Conservation (phyloP, 352 stramenopile species). For the Phytophthora pseudosyringae region DNA sequence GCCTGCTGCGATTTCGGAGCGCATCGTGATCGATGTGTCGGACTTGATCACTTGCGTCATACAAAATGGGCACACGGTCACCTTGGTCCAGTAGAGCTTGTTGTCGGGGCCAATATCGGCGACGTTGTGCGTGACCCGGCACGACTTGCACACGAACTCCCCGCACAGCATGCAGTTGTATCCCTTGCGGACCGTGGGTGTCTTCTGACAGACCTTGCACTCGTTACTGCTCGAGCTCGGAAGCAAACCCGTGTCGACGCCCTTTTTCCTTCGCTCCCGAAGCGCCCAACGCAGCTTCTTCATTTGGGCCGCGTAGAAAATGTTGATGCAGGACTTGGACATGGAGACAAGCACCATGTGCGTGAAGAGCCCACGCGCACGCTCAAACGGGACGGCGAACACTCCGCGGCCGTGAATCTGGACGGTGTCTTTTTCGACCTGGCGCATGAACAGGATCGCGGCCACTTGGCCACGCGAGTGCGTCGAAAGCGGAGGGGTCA, state of each 20-base stretch:
- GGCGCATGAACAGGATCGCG: constrained; percentile 29
- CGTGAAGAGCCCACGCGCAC: constrained; percentile 30
- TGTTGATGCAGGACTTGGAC: constrained; percentile 41
- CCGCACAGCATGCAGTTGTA: constrained; percentile 37
- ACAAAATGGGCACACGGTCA: constrained; percentile 39
- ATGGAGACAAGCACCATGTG: constrained; percentile 37
- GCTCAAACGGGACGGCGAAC: constrained; percentile 35
- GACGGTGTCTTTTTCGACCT: constrained; percentile 27
- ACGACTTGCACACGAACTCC: constrained; percentile 38
- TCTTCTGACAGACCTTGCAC: constrained; percentile 42
- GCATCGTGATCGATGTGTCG: constrained; percentile 33
- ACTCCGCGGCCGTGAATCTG: constrained; percentile 30
- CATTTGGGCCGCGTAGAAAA: constrained; percentile 41
- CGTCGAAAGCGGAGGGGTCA: constrained; percentile 29
- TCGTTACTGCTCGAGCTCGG: constrained; percentile 15
- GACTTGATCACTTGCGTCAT: constrained; percentile 44
- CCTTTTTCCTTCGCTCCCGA: constrained; percentile 25
- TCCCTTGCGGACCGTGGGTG: constrained; percentile 28
- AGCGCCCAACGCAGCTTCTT: constrained; percentile 43
- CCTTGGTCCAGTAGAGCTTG: constrained; percentile 41
- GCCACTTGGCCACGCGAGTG: constrained; percentile 32
- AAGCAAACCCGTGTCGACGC: not conserved
- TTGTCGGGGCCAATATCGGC: constrained; percentile 37
- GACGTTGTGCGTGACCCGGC: constrained; percentile 37
- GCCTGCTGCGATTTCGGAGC: constrained; percentile 38